A percentile compares a stretch with the other conserved stretches of the same genome.
Evolutionary conservation across 768 basidiomycete genomes (phyloP).

Genomic region (Lactarius psammicola): DNA sequence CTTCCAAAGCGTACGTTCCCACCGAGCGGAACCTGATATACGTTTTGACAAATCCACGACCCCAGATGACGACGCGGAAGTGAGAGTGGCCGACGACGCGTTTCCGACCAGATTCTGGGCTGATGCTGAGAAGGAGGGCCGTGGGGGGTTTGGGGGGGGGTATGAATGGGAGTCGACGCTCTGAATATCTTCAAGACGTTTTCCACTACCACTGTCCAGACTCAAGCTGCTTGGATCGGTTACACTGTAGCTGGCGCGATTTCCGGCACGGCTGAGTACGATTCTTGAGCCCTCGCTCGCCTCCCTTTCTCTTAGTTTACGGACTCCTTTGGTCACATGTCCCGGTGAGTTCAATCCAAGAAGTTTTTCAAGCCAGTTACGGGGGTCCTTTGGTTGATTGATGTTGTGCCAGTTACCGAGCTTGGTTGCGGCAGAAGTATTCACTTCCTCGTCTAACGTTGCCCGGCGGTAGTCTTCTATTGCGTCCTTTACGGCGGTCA

Average conservation of each 20-base stretch:
- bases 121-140: constrained; percentile 21
- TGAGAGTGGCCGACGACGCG: constrained; percentile 14
- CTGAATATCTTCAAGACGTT: constrained; percentile 37
- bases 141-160: constrained; percentile 28
- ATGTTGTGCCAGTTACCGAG: constrained; percentile 88
- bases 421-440: constrained; percentile 90
- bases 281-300: constrained; percentile 61
- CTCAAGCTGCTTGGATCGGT: constrained; percentile 35
- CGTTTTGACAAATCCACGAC: constrained; percentile 81
- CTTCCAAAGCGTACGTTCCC: constrained; percentile 98
- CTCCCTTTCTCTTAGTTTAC: constrained; percentile 80
- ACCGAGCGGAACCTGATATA: constrained; percentile 67
- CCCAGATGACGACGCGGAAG: constrained; percentile 40
- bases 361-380: constrained; percentile 73
- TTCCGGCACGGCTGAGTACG: constrained; percentile 51
- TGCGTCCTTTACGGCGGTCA: constrained; percentile 95
- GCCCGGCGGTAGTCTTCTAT: constrained; percentile 95
- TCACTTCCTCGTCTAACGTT: constrained; percentile 85
- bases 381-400: constrained; percentile 77
- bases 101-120: constrained; percentile 13
- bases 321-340: constrained; percentile 79
- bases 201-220: constrained; percentile 23
- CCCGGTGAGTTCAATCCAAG: constrained; percentile 69
- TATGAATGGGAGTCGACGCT: constrained; percentile 34
- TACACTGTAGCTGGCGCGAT: constrained; percentile 29